A percentile compares a stretch with the other conserved stretches of the same genome.
phyloP scores from a whole-genome alignment of 2,329 filamentous ascomycete genomes.

The Cryphonectria radicalis region DNA sequence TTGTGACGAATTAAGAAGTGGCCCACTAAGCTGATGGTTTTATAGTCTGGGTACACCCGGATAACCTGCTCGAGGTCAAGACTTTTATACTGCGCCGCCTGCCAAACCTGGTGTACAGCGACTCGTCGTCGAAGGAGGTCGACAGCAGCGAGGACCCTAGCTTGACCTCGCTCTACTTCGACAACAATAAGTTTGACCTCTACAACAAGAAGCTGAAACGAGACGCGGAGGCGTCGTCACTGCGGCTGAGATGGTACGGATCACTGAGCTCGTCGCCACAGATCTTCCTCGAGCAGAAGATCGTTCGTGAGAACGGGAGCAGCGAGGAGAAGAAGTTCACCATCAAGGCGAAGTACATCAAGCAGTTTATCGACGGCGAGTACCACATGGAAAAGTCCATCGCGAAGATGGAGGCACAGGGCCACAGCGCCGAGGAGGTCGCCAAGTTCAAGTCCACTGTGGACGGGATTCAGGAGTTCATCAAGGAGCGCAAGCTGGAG shows the following conservation, averaged over 20 bases:
- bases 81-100: conserved; percentile 90
- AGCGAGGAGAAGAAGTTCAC: conserved; percentile 80
- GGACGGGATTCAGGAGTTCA: conserved; percentile 77
- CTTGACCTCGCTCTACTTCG: conserved; percentile 95
- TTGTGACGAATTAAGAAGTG: background rate
- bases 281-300: conserved; percentile 89
- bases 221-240: conserved; percentile 74
- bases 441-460: conserved; percentile 73
- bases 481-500: conserved; percentile 76
- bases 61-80: conserved; percentile 96
- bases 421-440: conserved; percentile 67
- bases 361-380: conserved; percentile 81
- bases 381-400: conserved; percentile 93
- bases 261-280: conserved; percentile 78
- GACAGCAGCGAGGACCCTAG: conserved; percentile 84
- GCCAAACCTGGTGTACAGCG: conserved; percentile 90
- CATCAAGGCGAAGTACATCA: conserved; percentile 94
- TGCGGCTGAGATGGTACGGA: conserved; percentile 91
- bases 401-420: conserved; percentile 81
- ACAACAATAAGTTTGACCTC: conserved; percentile 82
- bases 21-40: conserved; percentile 37
- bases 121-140: conserved; percentile 79
- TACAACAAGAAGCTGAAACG: conserved; percentile 85
- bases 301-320: conserved; percentile 72
- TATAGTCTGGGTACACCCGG: conserved; percentile 88